These are phyloP conservation scores for Colletotrichum sp. DNA, from an alignment of 2,329 filamentous ascomycete species.

Conservation along the genomic window DNA sequence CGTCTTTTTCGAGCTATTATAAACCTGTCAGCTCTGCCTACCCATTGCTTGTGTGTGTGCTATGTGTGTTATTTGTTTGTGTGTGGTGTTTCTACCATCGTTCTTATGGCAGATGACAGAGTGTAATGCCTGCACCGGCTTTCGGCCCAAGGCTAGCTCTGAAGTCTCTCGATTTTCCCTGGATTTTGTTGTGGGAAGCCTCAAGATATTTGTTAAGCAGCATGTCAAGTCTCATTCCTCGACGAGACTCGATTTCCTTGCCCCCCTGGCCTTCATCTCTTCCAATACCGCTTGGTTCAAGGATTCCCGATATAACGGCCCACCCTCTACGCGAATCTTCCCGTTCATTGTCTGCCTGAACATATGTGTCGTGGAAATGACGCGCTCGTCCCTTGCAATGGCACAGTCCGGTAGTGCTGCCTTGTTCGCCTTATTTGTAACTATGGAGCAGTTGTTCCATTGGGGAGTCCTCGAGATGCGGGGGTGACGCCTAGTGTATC, in stretches of 20 bases:
- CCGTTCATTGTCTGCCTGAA: neutral
- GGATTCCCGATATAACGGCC: neutral
- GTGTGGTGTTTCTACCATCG: neutral
- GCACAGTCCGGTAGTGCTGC: neutral
- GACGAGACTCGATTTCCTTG: neutral
- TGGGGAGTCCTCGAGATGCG: neutral
- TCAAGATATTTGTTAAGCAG: neutral
- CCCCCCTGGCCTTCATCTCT: neutral
- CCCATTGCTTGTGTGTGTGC: neutral
- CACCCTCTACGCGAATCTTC: neutral
- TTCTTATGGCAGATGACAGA: neutral
- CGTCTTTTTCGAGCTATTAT: slow-evolving; percentile 67
- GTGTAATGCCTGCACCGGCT: neutral
- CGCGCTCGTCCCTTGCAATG: neutral
- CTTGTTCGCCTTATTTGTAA: neutral
- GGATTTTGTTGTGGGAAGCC: neutral
- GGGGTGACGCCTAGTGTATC: neutral
- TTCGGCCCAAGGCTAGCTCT: neutral
- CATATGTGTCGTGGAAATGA: neutral
- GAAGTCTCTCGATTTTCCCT: neutral
- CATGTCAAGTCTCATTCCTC: neutral
- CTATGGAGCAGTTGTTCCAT: neutral
- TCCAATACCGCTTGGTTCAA: neutral
- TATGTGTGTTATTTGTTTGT: neutral
- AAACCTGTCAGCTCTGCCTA: slow-evolving; percentile 4